Conservation (phyloP, 495 filamentous ascomycete species). For the Aspergillus avenaceus region DNA sequence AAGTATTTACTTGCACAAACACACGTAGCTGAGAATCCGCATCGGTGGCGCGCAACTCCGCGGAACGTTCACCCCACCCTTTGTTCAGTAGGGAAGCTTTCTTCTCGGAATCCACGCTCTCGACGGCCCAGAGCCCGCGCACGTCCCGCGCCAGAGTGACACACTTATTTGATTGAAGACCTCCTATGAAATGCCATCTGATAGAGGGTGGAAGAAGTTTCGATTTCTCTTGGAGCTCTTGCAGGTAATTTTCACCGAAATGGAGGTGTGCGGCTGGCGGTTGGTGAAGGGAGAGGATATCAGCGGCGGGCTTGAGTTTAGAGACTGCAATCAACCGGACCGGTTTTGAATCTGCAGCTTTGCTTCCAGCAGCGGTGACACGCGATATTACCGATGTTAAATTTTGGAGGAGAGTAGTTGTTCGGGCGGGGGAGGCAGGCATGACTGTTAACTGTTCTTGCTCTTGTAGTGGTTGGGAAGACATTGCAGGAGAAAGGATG, state of each 20-base stretch:
- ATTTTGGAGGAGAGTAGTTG: constrained; percentile 36
- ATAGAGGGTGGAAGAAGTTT: constrained; percentile 72
- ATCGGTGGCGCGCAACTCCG: constrained; percentile 18
- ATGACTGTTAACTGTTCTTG: constrained; percentile 17
- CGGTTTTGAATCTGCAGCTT: constrained; percentile 17
- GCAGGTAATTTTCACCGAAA: constrained; percentile 96
- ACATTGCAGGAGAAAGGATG: constrained; percentile 14
- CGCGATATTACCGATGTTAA: constrained; percentile 31
- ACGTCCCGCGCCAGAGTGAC: constrained; percentile 76
- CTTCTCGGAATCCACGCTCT: constrained; percentile 80
- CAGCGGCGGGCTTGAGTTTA: constrained; percentile 86
- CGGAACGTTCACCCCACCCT: constrained; percentile 55
- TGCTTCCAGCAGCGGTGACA: constrained; percentile 25
- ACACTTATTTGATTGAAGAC: constrained; percentile 88
- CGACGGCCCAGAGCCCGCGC: constrained; percentile 88
- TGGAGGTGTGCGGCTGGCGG: constrained; percentile 59
- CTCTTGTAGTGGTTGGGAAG: constrained; percentile 12
- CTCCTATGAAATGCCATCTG: constrained; percentile 95
- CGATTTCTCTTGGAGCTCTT: constrained; percentile 87
- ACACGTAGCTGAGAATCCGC: constrained; percentile 51
- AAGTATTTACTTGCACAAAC: constrained; percentile 94
- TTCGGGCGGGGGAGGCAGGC: constrained; percentile 34
- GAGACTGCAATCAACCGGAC: constrained; percentile 87
- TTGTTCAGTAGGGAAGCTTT: constrained; percentile 81
- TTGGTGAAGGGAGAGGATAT: constrained; percentile 78